Evolutionary conservation across 352 stramenopile genomes (phyloP).

Genomic region (Pythium oligandrum): DNA sequence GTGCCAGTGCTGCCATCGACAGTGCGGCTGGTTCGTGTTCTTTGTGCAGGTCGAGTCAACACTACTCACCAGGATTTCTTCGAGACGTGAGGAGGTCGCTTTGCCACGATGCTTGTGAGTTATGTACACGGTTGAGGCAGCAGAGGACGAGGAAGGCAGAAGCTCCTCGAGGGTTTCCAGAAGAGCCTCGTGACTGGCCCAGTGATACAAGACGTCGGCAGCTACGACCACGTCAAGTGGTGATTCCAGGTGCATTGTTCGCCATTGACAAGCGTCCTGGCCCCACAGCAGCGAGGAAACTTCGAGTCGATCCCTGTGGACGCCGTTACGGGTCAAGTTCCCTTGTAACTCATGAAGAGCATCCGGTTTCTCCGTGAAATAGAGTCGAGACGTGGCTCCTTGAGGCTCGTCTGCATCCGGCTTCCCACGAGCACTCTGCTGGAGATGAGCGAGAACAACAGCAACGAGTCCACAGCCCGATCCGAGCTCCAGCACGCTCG

Average conservation of each 20-base stretch:
- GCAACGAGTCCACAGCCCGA: slow-evolving; percentile 51
- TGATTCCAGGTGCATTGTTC: too few species aligned
- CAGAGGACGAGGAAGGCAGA: not conserved
- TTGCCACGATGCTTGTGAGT: slow-evolving; percentile 51
- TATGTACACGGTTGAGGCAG: slow-evolving; percentile 21
- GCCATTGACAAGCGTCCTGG: too few species aligned
- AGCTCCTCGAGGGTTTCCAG: slow-evolving; percentile 30
- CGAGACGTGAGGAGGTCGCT: slow-evolving; percentile 19
- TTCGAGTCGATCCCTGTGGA: not conserved
- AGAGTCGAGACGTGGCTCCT: too few species aligned
- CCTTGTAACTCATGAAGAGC: slow-evolving; percentile 5
- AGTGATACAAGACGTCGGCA: slow-evolving; percentile 63
- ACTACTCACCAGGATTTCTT: slow-evolving; percentile 14
- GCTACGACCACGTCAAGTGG: slow-evolving; percentile 32
- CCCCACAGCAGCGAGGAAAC: slow-evolving; percentile 35
- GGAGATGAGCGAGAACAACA: slow-evolving; percentile 14
- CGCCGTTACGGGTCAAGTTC: slow-evolving; percentile 31
- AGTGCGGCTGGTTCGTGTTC: not conserved
- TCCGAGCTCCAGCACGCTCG: slow-evolving; percentile 34
- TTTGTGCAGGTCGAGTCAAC: not conserved
- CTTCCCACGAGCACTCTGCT: not conserved
- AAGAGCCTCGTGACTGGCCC: slow-evolving; percentile 38
- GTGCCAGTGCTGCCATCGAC: slow-evolving; percentile 24
- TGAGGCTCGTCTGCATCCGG: too few species aligned
- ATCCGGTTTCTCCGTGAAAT: slow-evolving; percentile 22